phyloP scores from a whole-genome alignment of 1,284 basidiomycete genomes.

The Volvariella volvacea region DNA sequence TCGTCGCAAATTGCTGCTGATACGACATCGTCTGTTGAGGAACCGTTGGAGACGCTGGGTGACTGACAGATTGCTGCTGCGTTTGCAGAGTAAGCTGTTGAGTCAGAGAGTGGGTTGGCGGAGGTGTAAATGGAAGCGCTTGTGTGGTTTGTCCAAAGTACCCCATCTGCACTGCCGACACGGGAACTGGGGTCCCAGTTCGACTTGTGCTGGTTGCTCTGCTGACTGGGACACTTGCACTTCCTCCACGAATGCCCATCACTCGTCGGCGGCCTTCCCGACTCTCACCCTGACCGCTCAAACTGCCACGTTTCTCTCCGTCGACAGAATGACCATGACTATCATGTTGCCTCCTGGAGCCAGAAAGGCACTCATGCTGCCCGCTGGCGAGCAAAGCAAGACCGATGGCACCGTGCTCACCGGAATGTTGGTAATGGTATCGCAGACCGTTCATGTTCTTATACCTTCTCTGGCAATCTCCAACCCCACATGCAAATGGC shows the following conservation, averaged over 20 bases:
- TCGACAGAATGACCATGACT: constrained; percentile 8
- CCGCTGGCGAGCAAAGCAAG: constrained; percentile 80
- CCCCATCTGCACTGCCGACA: constrained; percentile 4
- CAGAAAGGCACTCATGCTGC: constrained; percentile 57
- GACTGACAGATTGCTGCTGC: not conserved
- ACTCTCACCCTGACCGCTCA: constrained; percentile 9
- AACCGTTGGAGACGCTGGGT: not conserved
- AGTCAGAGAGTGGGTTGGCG: not conserved
- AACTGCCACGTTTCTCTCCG: constrained; percentile 7
- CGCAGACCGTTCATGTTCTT: constrained; percentile 97
- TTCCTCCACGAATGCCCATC: constrained; percentile 13
- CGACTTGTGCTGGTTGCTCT: constrained; percentile 25
- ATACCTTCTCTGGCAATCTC: constrained; percentile 90
- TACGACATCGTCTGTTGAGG: not conserved
- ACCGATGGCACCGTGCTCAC: constrained; percentile 88
- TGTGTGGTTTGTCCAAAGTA: constrained; percentile 7
- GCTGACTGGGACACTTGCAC: constrained; percentile 26
- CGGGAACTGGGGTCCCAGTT: constrained; percentile 25
- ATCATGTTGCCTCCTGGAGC: constrained; percentile 14
- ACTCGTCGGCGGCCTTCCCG: not conserved
- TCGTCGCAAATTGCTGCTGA: not conserved
- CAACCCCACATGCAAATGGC: constrained; percentile 85
- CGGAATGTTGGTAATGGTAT: constrained; percentile 96
- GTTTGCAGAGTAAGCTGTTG: constrained; percentile 1
- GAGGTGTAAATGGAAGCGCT: constrained; percentile 5